Conservation (phyloP, 2,329 filamentous ascomycete species). For the Drechslera avenae region DNA sequence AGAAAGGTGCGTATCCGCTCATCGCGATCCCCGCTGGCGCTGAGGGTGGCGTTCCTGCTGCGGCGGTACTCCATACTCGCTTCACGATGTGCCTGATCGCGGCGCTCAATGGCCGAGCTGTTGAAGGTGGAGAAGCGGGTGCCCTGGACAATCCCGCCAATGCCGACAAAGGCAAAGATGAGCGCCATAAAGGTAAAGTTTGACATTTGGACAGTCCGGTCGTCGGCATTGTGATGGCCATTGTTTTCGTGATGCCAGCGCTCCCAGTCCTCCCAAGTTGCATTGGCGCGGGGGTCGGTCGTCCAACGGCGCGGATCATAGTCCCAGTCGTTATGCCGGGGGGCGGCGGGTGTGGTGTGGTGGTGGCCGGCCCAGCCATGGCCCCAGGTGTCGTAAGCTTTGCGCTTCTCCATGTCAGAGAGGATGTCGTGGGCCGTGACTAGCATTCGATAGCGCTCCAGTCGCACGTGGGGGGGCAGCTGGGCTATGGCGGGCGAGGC, state of each 20-base stretch:
- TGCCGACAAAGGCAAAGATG: conserved; percentile 69
- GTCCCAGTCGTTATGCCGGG: conserved; percentile 32
- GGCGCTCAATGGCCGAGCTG: conserved; percentile 66
- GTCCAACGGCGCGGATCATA: conserved; percentile 40
- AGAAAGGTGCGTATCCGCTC: conserved; percentile 77
- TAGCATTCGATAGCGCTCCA: conserved; percentile 90
- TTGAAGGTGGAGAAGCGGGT: conserved; percentile 69
- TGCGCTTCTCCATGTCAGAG: conserved; percentile 76
- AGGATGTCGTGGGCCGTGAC: conserved; percentile 88
- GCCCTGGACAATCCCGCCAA: conserved; percentile 75
- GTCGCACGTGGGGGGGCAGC: conserved; percentile 64
- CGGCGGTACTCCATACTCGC: conserved; percentile 67
- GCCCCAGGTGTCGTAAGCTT: conserved; percentile 81
- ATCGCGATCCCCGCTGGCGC: conserved; percentile 48
- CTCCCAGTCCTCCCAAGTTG: conserved; percentile 99
- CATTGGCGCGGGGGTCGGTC: conserved; percentile 67
- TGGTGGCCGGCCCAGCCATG: conserved; percentile 70
- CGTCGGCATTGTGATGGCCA: conserved; percentile 45
- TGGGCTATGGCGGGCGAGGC: conserved; percentile 47
- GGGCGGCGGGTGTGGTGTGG: conserved; percentile 26
- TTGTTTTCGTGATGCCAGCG: conserved; percentile 50
- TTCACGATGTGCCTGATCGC: conserved; percentile 68
- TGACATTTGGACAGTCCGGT: conserved; percentile 68
- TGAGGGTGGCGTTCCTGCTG: conserved; percentile 59
- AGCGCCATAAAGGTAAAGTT: conserved; percentile 78